phyloP scores from a whole-genome alignment of 257 asterid species.

The Solanum sejunctum region DNA sequence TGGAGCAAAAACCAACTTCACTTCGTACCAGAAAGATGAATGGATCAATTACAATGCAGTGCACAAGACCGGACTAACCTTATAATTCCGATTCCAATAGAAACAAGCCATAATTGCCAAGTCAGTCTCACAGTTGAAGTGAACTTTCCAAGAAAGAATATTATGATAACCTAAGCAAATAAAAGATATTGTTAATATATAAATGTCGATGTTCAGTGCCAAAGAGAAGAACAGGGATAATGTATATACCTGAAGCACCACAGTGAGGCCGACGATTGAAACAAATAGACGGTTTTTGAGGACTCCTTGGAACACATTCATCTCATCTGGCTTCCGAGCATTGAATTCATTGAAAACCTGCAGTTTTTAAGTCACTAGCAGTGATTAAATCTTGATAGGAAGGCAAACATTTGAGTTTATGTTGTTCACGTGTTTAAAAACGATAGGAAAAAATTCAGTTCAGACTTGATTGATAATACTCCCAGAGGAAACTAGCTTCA shows the following conservation, averaged over 20 bases:
- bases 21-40: not conserved
- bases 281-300: constrained; percentile 64
- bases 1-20: not conserved
- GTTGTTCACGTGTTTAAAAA: not conserved
- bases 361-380: not conserved
- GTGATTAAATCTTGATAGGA: not conserved
- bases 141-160: constrained; percentile 78
- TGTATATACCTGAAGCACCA: constrained; percentile 67
- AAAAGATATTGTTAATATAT: not conserved
- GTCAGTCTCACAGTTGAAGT: constrained; percentile 57
- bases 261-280: constrained; percentile 54
- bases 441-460: not conserved
- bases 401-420: not conserved
- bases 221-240: not conserved
- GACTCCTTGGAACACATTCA: constrained; percentile 72
- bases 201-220: not conserved
- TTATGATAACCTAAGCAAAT: constrained; percentile 50
- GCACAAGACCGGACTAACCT: constrained; percentile 26
- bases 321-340: constrained; percentile 88
- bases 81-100: constrained; percentile 56
- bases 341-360: constrained; percentile 87
- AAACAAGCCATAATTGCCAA: constrained; percentile 88
- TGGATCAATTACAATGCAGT: not conserved
- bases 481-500: not conserved
- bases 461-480: not conserved